A percentile compares a stretch with the other conserved stretches of the same genome.
phyloP scores from a whole-genome alignment of 1,284 basidiomycete genomes.

The Coriolopsis trogii region DNA sequence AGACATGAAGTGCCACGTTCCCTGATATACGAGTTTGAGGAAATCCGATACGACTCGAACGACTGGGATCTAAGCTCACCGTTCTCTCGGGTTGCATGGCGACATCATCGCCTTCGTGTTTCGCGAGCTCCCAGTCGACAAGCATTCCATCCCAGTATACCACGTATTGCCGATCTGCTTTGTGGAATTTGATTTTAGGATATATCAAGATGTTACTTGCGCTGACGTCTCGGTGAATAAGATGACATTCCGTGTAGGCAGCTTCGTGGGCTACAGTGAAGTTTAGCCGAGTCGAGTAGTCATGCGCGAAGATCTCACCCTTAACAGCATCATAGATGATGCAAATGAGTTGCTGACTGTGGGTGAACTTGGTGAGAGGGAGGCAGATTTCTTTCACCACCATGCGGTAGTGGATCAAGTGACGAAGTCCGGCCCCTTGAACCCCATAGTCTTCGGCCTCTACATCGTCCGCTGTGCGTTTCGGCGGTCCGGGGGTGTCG shows the following conservation, averaged over 20 bases:
- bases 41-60: neutral
- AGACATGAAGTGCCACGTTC: conserved; percentile 18
- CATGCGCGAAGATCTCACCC: neutral
- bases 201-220: conserved; percentile 16
- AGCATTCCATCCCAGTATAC: conserved; percentile 7
- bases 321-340: neutral
- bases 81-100: conserved; percentile 2
- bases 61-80: neutral
- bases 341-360: neutral
- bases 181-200: neutral
- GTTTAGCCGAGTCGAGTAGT: too few species aligned
- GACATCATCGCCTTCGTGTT: neutral
- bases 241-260: neutral
- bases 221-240: conserved; percentile 19
- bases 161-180: neutral
- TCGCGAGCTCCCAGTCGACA: conserved; percentile 17
- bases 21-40: neutral
- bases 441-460: neutral
- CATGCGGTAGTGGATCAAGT: conserved; percentile 10
- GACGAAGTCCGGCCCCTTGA: neutral
- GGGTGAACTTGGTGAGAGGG: neutral
- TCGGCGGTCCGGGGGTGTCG: neutral
- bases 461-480: neutral
- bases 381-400: conserved; percentile 12
- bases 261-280: conserved; percentile 4